Evolutionary conservation across 176 grass and related monocot genomes (phyloP).

Genomic region (Oryza glumipatula): DNA sequence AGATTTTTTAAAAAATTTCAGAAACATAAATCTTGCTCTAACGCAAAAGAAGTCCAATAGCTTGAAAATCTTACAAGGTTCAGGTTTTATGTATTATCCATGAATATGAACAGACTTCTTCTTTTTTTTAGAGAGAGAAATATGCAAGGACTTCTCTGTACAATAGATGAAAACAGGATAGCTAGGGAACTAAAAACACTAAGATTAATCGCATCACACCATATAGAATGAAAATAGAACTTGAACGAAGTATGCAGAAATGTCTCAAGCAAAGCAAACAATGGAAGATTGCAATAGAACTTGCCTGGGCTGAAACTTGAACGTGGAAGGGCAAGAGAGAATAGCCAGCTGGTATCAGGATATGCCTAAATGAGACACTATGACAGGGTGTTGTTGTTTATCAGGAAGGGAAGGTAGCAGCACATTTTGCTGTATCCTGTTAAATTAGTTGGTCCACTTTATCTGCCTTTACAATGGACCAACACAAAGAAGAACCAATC

Average conservation of each 20-base stretch:
- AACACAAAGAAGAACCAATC: neutral
- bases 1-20: neutral
- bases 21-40: neutral
- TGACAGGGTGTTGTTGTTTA: constrained; percentile 20
- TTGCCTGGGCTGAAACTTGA: constrained; percentile 1
- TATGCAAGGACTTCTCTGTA: neutral
- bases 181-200: neutral
- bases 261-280: neutral
- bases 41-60: neutral
- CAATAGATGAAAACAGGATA: neutral
- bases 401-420: constrained; percentile 15
- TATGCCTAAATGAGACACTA: constrained; percentile 27
- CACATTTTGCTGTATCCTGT: neutral
- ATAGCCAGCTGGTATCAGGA: constrained; percentile 13
- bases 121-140: neutral
- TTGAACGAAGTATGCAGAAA: neutral
- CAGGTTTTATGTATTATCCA: neutral
- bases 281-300: constrained; percentile 18
- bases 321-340: neutral
- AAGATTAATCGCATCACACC: neutral
- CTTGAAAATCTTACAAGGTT: neutral
- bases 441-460: neutral
- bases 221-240: neutral
- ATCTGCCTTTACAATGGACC: constrained; percentile 15
- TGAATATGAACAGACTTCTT: constrained; percentile 16